Conservation (phyloP, 257 asterid genomes). For the Solanum phureja region DNA sequence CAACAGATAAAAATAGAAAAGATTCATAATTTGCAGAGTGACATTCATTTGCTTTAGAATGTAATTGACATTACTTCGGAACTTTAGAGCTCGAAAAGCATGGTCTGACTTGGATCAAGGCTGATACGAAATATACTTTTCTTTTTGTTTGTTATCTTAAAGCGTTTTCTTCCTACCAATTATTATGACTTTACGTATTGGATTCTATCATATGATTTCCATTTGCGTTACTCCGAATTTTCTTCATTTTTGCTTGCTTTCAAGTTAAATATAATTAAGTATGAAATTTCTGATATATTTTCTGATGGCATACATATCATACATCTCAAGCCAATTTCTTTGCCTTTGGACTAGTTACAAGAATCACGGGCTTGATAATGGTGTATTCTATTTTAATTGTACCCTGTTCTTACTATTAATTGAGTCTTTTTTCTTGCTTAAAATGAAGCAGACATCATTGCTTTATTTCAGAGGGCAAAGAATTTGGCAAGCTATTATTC, state of each 20-base stretch:
- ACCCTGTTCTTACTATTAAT: neutral
- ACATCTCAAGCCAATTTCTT: neutral
- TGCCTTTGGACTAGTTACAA: neutral
- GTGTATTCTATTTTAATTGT: neutral
- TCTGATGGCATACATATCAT: neutral
- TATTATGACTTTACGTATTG: neutral
- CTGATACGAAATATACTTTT: neutral
- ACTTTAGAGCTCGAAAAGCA: neutral
- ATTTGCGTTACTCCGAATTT: neutral
- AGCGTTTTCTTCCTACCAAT: neutral
- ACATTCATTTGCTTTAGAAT: neutral
- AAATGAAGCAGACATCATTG: slow-evolving; percentile 53
- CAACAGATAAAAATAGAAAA: neutral
- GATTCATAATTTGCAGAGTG: neutral
- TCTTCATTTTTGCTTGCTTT: neutral
- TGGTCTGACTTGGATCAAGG: neutral
- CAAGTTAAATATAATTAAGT: neutral
- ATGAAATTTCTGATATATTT: neutral
- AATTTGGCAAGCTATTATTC: slow-evolving; percentile 77
- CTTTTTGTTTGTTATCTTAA: neutral
- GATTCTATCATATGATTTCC: neutral
- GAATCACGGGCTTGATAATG: neutral
- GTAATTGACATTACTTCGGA: neutral
- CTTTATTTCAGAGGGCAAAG: slow-evolving; percentile 94
- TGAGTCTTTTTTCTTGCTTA: slow-evolving; percentile 4